Evolutionary conservation across 2,329 filamentous ascomycete genomes (phyloP).

Genomic region (Fonsecaea erecta): DNA sequence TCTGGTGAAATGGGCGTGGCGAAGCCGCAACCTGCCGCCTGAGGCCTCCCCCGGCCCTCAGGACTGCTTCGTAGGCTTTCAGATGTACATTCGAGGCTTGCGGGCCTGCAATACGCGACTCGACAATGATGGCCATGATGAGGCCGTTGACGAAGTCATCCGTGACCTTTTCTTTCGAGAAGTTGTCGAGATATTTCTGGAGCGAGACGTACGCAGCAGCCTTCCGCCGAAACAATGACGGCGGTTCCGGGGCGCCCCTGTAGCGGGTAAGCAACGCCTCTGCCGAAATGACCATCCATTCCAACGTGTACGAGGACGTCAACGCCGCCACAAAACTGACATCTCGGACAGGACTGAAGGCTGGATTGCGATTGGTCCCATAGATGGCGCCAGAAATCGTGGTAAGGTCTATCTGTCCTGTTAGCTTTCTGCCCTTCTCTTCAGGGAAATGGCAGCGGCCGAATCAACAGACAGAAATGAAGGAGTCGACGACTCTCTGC

Average conservation of each 20-base stretch:
- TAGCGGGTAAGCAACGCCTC: not conserved
- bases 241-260: not conserved
- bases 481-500: not conserved
- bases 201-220: not conserved
- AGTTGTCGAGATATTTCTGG: not conserved
- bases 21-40: not conserved
- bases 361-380: not conserved
- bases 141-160: constrained; percentile 5
- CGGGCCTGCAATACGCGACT: not conserved
- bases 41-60: not conserved
- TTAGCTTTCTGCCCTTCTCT: not conserved
- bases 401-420: not conserved
- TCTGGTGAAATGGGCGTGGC: not conserved
- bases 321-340: not conserved
- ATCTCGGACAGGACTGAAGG: not conserved
- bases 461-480: constrained; percentile 2
- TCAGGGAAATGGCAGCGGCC: not conserved
- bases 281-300: constrained; percentile 2
- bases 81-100: not conserved
- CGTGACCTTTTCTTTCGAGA: not conserved
- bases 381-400: not conserved
- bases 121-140: not conserved
- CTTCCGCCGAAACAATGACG: not conserved
- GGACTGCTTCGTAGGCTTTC: not conserved
- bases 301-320: not conserved